Evolutionary conservation across 345 rosid genomes (phyloP).

Genomic region (Turritis glabra): DNA sequence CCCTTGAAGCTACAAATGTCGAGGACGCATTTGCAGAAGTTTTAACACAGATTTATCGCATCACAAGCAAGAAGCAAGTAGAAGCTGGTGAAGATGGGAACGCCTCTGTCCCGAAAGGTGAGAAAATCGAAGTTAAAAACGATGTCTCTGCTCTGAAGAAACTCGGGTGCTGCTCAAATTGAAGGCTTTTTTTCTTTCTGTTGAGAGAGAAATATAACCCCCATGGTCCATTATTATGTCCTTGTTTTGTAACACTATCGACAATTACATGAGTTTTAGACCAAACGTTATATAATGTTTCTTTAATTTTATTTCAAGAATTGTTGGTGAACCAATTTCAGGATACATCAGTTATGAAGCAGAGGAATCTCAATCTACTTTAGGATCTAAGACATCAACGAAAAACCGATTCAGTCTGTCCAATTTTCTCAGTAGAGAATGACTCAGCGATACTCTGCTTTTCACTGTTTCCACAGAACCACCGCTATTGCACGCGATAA

Average conservation of each 20-base stretch:
- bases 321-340: conserved; percentile 6
- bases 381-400: too few species aligned
- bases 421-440: too few species aligned
- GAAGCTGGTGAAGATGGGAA: conserved; percentile 51
- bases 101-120: conserved; percentile 52
- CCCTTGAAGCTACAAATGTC: conserved; percentile 65
- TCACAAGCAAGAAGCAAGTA: conserved; percentile 58
- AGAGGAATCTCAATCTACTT: conserved; percentile 36
- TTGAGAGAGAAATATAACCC: conserved; percentile 33
- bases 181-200: conserved; percentile 22
- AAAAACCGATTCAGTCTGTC: too few species aligned
- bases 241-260: conserved; percentile 34
- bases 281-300: conserved; percentile 24
- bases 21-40: conserved; percentile 70
- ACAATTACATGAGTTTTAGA: conserved; percentile 32
- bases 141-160: conserved; percentile 70
- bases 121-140: conserved; percentile 57
- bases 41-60: conserved; percentile 58
- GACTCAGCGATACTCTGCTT: too few species aligned
- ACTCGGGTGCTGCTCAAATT: conserved; percentile 62
- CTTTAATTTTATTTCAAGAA: not conserved
- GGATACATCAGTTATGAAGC: not conserved
- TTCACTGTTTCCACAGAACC: conserved; percentile 65
- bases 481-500: conserved; percentile 73
- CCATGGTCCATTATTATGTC: conserved; percentile 23